Conservation (phyloP, 495 filamentous ascomycete genomes). For the Penicillium antarcticum region DNA sequence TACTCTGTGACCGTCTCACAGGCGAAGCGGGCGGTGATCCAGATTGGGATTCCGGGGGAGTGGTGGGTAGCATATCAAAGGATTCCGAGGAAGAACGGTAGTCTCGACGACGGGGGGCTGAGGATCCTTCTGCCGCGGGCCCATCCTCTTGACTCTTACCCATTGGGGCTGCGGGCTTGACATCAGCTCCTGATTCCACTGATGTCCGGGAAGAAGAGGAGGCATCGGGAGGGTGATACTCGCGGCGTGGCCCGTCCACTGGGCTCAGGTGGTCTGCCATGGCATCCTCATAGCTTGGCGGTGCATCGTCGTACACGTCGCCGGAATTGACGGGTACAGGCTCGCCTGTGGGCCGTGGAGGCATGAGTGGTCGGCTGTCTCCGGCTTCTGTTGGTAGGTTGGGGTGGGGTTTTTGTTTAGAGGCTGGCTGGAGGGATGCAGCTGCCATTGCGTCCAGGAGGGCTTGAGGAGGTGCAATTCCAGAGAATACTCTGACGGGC, state of each 20-base stretch:
- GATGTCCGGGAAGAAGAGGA: conserved; percentile 30
- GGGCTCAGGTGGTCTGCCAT: conserved; percentile 74
- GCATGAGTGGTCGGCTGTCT: conserved; percentile 31
- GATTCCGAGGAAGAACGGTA: conserved; percentile 41
- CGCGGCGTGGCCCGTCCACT: conserved; percentile 59
- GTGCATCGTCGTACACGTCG: conserved; percentile 56
- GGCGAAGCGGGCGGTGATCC: conserved; percentile 36
- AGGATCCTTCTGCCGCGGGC: conserved; percentile 18
- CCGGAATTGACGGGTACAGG: conserved; percentile 25
- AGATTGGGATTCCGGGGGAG: conserved; percentile 38
- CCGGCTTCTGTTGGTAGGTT: conserved; percentile 18
- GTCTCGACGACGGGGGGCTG: conserved; percentile 18
- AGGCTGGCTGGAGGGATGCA: conserved; percentile 29
- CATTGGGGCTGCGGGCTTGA: conserved; percentile 31
- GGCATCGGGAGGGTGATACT: conserved; percentile 57
- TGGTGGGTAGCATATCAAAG: conserved; percentile 45
- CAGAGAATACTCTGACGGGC: conserved; percentile 81
- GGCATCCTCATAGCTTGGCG: conserved; percentile 86
- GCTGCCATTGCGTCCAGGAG: conserved; percentile 66
- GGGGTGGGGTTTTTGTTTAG: conserved; percentile 19
- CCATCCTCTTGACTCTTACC: conserved; percentile 26
- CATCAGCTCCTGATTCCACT: conserved; percentile 41
- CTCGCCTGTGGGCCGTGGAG: conserved; percentile 27
- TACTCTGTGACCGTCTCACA: conserved; percentile 35
- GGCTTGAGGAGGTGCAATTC: conserved; percentile 75